Base-by-base conservation (phyloP, 306 rosid genomes). In the Pterocarpus santalinus region DNA sequence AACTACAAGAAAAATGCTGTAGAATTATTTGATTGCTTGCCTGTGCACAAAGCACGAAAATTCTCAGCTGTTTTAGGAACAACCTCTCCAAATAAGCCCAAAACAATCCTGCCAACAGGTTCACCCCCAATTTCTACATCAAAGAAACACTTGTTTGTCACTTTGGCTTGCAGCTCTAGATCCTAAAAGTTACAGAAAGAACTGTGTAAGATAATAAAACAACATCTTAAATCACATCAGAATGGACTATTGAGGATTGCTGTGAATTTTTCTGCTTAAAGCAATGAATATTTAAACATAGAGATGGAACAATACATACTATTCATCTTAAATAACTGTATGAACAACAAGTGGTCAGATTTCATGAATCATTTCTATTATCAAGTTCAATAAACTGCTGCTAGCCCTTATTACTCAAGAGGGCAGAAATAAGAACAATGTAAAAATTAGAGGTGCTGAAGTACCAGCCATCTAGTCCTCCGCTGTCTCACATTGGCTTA, bases 41-140 rank as follows among this genome's bases (percentile, higher is more conserved):
- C 97, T 75, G 97, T 94, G 85, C 92, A 88, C 80, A 94, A 78
- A 51, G 91, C 92, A 34, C 96, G 92, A 63, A 94, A 92, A 79
- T 94, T 94, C 61, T 94, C 97, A 0, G 33, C 93, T 7, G 97
- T 94, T 84, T 89, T 92, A 2, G 98, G 98, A 76, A 85, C 98
- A 67, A 79, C 90, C 0, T 92, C 92, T 74, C 94, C 98, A 72
- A 87, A 92, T 63, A 94, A 87, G 73, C 98, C 94, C 7, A 92
- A 64, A 14, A 90, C 93, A 84, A 94, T 81, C 49, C 92, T 91
- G 52, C 97, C 97, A 2, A 33, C 79, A 52, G 92, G 73, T 52
- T 92, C 91, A 58, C 88, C 94, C 52, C 92, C 96, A 44, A 92
- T 82, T 47, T 87, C 89, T 38, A 92, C 72, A 61, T 94, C 98